These are phyloP conservation scores for Limtongia smithiae DNA, from an alignment of 805 yeast species.

Conservation along the genomic window DNA sequence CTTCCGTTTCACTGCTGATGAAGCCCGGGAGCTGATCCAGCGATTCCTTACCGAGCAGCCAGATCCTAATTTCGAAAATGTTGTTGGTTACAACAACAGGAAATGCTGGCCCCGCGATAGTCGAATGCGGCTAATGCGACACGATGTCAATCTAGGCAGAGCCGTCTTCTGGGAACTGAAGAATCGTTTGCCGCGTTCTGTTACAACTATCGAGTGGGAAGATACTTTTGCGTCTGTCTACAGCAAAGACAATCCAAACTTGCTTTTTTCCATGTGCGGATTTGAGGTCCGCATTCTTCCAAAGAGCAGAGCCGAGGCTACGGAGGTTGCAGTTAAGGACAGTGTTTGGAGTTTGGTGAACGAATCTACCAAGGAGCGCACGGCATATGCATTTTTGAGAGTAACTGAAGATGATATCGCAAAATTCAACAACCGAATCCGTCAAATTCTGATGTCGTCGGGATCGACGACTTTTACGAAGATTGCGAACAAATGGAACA, in stretches of 20 bases:
- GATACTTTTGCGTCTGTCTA: constrained; percentile 82
- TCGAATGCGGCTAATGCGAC: constrained; percentile 84
- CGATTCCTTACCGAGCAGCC: constrained; percentile 81
- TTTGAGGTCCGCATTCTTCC: constrained; percentile 91
- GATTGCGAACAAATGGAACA: constrained; percentile 93
- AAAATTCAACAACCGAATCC: constrained; percentile 73
- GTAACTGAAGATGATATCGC: constrained; percentile 80
- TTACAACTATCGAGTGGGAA: constrained; percentile 74
- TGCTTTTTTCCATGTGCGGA: constrained; percentile 88
- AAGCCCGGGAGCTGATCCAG: constrained; percentile 69
- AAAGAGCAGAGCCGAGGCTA: constrained; percentile 54
- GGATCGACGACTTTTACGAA: constrained; percentile 95
- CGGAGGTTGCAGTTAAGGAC: constrained; percentile 55
- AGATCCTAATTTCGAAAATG: constrained; percentile 85
- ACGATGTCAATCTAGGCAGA: constrained; percentile 86
- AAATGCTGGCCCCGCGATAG: constrained; percentile 93
- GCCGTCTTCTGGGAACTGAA: constrained; percentile 90
- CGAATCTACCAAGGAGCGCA: constrained; percentile 69
- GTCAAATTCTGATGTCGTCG: constrained; percentile 89
- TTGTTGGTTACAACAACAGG: constrained; percentile 80
- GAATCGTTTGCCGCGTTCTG: constrained; percentile 70
- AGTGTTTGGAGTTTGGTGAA: constrained; percentile 89
- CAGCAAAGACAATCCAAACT: constrained; percentile 83
- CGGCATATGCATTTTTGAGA: constrained; percentile 81
- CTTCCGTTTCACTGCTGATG: constrained; percentile 69